A percentile compares a stretch with the other conserved stretches of the same genome.
These are phyloP conservation scores for Aspergillus bombycis DNA, from an alignment of 2,329 filamentous ascomycete species.

Conservation along the genomic window DNA sequence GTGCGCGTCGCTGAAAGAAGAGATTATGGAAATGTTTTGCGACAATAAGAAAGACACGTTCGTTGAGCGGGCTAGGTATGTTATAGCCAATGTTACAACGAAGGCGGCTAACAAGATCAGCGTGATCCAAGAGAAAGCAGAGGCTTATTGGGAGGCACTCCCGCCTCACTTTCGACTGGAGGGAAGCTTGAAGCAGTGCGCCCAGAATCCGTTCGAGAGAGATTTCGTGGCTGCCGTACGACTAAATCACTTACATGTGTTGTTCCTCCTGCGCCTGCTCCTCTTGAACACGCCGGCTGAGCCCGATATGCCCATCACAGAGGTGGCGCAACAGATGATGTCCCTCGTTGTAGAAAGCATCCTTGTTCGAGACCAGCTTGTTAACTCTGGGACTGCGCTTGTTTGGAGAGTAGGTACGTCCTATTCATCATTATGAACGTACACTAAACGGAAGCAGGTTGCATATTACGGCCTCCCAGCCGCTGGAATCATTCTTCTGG, in stretches of 20 bases:
- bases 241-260: conserved; percentile 31
- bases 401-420: conserved; percentile 29
- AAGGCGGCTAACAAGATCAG: conserved; percentile 21
- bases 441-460: conserved; percentile 19
- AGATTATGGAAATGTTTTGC: conserved; percentile 30
- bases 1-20: conserved; percentile 31
- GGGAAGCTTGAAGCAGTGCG: conserved; percentile 25
- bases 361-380: conserved; percentile 30
- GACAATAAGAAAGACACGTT: conserved; percentile 27
- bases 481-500: conserved; percentile 32
- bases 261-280: conserved; percentile 30
- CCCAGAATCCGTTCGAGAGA: conserved; percentile 25
- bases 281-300: conserved; percentile 28
- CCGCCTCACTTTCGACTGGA: conserved; percentile 28
- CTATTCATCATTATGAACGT: neutral
- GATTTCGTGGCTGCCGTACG: conserved; percentile 31
- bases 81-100: neutral
- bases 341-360: conserved; percentile 31
- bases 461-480: conserved; percentile 35
- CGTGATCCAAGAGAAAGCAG: conserved; percentile 25
- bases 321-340: conserved; percentile 32
- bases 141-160: conserved; percentile 25
- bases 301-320: conserved; percentile 28
- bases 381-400: conserved; percentile 31
- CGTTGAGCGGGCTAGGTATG: conserved; percentile 21